Evolutionary conservation across 495 filamentous ascomycete species (phyloP).

Genomic region (Monascus purpureus): DNA sequence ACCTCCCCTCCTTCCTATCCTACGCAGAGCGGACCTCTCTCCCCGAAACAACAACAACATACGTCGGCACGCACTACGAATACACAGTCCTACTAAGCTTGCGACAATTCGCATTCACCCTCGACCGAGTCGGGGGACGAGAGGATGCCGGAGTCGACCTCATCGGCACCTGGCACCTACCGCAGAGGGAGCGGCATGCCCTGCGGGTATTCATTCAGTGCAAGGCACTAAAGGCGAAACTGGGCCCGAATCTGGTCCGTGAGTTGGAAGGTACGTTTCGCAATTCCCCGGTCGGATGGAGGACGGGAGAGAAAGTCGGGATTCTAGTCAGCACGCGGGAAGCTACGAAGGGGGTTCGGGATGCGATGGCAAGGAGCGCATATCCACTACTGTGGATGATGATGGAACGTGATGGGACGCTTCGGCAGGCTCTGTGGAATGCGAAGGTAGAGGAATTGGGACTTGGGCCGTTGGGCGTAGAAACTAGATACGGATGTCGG

Average conservation of each 20-base stretch:
- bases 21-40: constrained; percentile 43
- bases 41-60: constrained; percentile 22
- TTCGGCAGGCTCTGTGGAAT: constrained; percentile 31
- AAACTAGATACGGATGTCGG: constrained; percentile 31
- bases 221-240: constrained; percentile 46
- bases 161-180: constrained; percentile 62
- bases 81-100: constrained; percentile 61
- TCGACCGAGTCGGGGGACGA: constrained; percentile 59
- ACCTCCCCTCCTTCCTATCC: constrained; percentile 55
- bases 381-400: constrained; percentile 51
- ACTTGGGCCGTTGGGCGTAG: constrained; percentile 48
- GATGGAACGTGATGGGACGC: constrained; percentile 24
- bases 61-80: constrained; percentile 45
- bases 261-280: constrained; percentile 77
- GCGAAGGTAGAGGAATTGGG: constrained; percentile 45
- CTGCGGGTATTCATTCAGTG: constrained; percentile 67
- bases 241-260: constrained; percentile 53
- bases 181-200: constrained; percentile 25
- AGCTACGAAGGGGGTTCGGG: constrained; percentile 45
- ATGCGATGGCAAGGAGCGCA: constrained; percentile 49
- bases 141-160: constrained; percentile 77
- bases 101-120: constrained; percentile 43
- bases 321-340: constrained; percentile 44
- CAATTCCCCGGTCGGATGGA: constrained; percentile 55
- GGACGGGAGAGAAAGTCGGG: constrained; percentile 43